Evolutionary conservation across 2,329 filamentous ascomycete species (phyloP).

Genomic region (Colletotrichum sojae): DNA sequence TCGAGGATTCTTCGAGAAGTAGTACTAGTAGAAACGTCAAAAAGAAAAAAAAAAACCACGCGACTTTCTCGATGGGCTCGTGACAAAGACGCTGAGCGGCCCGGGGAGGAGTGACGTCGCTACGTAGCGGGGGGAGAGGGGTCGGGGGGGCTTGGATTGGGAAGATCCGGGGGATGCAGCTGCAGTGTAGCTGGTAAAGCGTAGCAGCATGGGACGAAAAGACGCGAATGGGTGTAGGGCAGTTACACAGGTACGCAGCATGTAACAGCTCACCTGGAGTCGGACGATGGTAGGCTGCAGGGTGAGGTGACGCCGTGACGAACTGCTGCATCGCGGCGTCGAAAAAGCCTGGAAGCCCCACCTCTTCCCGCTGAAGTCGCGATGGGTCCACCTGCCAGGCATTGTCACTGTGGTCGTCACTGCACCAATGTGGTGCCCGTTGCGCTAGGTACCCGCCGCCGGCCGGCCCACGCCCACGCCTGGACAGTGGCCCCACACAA

Average conservation of each 20-base stretch:
- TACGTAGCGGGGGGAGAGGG: conserved; percentile 4
- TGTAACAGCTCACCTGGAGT: conserved; percentile 19
- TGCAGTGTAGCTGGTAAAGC: background rate
- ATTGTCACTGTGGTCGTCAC: background rate
- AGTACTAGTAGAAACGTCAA: no score
- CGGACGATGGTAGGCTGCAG: conserved; percentile 27
- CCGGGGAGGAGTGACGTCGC: conserved; percentile 19
- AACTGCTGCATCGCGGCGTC: background rate
- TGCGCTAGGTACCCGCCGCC: no score
- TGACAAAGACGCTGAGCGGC: background rate
- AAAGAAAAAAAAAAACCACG: background rate
- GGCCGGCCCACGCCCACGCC: no score
- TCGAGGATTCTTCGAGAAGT: no score
- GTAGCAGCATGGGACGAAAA: background rate
- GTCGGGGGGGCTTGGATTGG: background rate
- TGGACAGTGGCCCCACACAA: no score
- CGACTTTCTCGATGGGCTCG: background rate
- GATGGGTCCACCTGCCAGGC: no score
- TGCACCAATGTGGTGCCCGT: background rate
- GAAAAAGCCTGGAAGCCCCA: background rate
- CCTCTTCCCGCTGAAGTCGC: background rate
- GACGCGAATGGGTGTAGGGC: background rate
- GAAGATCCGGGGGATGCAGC: conserved; percentile 29
- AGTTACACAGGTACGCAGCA: background rate
- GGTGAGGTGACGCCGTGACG: conserved; percentile 29